Evolutionary conservation across 306 rosid species (phyloP).

Genomic region (Ormosia emarginata): DNA sequence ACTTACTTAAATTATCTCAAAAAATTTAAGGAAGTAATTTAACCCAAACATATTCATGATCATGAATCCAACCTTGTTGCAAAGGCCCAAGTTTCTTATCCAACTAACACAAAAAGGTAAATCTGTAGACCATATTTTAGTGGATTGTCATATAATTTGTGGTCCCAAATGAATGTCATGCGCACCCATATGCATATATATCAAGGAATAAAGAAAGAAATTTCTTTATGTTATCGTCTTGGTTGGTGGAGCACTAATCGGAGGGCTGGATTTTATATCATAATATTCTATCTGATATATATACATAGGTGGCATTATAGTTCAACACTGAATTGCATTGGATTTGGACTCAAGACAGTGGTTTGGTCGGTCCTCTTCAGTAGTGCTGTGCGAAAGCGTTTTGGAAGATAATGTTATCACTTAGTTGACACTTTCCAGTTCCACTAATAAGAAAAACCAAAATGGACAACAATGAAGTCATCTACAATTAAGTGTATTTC

Average conservation of each 20-base stretch:
- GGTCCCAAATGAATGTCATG: slow-evolving; percentile 27
- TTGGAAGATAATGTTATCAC: not conserved
- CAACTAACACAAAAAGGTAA: slow-evolving; percentile 1
- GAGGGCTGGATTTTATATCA: not conserved
- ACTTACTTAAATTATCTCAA: no score
- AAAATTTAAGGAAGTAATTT: no score
- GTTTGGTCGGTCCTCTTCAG: not conserved
- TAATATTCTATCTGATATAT: not conserved
- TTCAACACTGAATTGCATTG: not conserved
- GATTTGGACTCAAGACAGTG: not conserved
- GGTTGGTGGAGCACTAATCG: slow-evolving; percentile 40
- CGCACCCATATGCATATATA: not conserved
- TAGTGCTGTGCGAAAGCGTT: not conserved
- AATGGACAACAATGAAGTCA: not conserved
- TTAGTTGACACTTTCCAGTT: not conserved
- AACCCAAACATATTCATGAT: no score
- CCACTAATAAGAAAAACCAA: not conserved
- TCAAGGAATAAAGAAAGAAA: not conserved
- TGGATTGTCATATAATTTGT: slow-evolving; percentile 2
- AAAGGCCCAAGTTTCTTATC: not conserved
- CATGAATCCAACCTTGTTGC: not conserved
- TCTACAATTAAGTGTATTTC: not conserved
- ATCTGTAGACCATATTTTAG: slow-evolving; percentile 5
- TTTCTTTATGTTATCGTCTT: not conserved
- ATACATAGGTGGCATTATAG: not conserved